These are phyloP conservation scores for Huntiella omanensis DNA, from an alignment of 2,329 filamentous ascomycete genomes.

Conservation along the genomic window DNA sequence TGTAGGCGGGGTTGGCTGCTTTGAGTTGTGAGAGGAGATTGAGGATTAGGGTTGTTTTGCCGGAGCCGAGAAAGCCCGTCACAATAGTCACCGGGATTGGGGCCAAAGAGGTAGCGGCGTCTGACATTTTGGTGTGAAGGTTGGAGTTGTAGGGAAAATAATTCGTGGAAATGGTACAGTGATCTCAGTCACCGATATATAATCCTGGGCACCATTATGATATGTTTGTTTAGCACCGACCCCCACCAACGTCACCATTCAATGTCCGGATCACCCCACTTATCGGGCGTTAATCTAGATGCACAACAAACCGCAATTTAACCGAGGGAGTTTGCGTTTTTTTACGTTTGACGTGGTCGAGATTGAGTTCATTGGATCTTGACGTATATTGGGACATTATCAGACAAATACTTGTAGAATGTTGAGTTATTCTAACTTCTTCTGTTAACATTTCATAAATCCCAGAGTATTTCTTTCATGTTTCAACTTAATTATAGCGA, in stretches of 20 bases:
- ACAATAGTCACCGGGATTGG: constrained; percentile 84
- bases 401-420: not conserved
- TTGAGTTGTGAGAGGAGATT: constrained; percentile 81
- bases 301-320: no score
- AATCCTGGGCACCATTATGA: no score
- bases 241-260: no score
- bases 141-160: no score
- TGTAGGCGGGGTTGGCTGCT: constrained; percentile 54
- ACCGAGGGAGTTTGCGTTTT: not conserved
- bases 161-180: no score
- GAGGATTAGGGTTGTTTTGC: constrained; percentile 90
- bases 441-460: no score
- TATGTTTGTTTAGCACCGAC: no score
- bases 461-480: no score
- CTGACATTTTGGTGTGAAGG: not conserved
- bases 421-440: no score
- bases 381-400: not conserved
- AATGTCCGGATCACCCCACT: no score
- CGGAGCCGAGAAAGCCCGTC: constrained; percentile 88
- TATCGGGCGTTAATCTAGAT: no score
- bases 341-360: not conserved
- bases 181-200: no score
- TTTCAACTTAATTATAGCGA: not conserved
- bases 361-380: not conserved
- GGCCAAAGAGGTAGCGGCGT: not conserved